These are phyloP conservation scores for Neodidymelliopsis sp. DNA, from an alignment of 2,329 filamentous ascomycete genomes.

Conservation along the genomic window DNA sequence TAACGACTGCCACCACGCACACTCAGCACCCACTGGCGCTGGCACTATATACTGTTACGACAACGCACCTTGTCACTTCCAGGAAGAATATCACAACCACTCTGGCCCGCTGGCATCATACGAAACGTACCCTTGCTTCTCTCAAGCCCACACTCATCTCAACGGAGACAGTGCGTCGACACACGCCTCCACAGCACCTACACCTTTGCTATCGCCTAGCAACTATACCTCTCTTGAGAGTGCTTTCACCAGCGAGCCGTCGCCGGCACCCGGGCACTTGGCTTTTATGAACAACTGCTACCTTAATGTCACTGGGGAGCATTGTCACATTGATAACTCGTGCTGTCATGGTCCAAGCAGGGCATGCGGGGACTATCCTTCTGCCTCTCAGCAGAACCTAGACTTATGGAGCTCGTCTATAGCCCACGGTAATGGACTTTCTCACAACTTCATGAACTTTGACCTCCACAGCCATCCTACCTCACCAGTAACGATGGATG, in stretches of 20 bases:
- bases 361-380: conserved; percentile 39
- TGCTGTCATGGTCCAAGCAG: conserved; percentile 44
- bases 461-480: conserved; percentile 33
- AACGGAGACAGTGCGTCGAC: conserved; percentile 27
- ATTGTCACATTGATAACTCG: conserved; percentile 47
- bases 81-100: conserved; percentile 36
- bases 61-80: conserved; percentile 44
- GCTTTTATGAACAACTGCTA: conserved; percentile 34
- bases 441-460: conserved; percentile 36
- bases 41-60: conserved; percentile 48
- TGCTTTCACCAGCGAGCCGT: conserved; percentile 36
- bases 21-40: conserved; percentile 38
- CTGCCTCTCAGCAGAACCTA: conserved; percentile 33
- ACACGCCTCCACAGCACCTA: conserved; percentile 36
- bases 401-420: conserved; percentile 40
- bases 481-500: conserved; percentile 28
- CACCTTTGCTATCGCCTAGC: conserved; percentile 41
- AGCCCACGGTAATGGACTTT: conserved; percentile 36
- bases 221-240: conserved; percentile 45
- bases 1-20: conserved; percentile 44
- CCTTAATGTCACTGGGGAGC: conserved; percentile 40
- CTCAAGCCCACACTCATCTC: conserved; percentile 30
- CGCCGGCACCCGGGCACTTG: conserved; percentile 30
- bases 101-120: conserved; percentile 32
- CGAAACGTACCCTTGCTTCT: conserved; percentile 44